Conservation (phyloP, 208 protist genomes). For the Trichomonas gallinae region DNA sequence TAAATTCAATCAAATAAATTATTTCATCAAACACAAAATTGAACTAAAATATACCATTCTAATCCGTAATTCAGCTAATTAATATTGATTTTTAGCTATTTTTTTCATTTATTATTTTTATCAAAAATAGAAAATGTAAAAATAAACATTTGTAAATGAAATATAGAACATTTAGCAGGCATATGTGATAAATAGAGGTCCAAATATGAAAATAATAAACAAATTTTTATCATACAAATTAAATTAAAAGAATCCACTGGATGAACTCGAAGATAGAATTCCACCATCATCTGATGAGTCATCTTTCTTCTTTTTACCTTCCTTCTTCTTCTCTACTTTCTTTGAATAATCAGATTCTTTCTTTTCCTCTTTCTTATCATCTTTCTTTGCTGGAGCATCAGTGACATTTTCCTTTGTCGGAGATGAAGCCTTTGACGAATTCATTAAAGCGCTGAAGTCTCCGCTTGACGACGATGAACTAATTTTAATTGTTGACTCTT, state of each 20-base stretch:
- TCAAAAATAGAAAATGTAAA: too few relatives aligned
- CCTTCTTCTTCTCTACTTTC: not conserved
- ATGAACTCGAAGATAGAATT: not conserved
- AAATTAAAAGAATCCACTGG: not conserved
- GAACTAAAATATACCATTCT: too few relatives aligned
- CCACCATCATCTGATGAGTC: not conserved
- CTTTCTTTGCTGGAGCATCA: not conserved
- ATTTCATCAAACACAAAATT: too few relatives aligned
- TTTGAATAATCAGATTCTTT: not conserved
- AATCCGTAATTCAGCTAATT: too few relatives aligned
- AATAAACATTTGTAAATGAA: too few relatives aligned
- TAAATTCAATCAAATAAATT: too few relatives aligned
- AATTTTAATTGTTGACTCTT: not conserved
- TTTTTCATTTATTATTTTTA: too few relatives aligned
- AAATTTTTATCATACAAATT: not conserved
- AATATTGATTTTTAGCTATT: too few relatives aligned
- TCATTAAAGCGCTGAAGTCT: not conserved
- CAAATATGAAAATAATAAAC: not conserved
- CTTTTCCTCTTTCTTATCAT: not conserved
- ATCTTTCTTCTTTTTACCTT: not conserved
- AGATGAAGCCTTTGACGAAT: not conserved
- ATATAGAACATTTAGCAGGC: too few relatives aligned
- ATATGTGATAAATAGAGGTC: not conserved
- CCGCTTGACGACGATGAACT: not conserved
- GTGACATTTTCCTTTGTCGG: not conserved